Base-by-base conservation (phyloP, 2,329 filamentous ascomycete genomes). In the Monilinia laxa region DNA sequence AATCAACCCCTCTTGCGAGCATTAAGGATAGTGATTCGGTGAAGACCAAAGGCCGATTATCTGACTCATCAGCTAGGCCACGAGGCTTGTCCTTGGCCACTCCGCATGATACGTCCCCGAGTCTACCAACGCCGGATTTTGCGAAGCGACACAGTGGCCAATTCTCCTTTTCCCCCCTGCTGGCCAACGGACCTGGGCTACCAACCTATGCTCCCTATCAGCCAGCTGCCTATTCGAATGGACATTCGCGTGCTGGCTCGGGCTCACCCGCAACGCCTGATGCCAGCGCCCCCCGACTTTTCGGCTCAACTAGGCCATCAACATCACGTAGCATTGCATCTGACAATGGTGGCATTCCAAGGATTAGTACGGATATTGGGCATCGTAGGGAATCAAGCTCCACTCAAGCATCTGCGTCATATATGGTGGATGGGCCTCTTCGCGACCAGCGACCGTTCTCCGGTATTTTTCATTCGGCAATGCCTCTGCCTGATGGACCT, bases 391-490 rank as follows among this genome's bases (percentile, higher is more conserved):
- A 88, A 71, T 87, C 86, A 0, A 83, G 78, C 68, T 85, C 84
- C 16, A 83, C 82, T 5, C 83, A 84, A 73, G 81, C 81, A 70
- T 84, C 84, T 53, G 80, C 78, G 35, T 70, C 79, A 81, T 67
- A 79, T 78, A 64, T 75, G 78, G 49, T 74, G 31, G 73, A 76
- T 68, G 74, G 73, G 3, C 73, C 75, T 35, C 69, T 69, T 53
- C 67, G 64, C 6, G 63, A 71, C n/a, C 52, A 68, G 18, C 68
- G 75, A 35, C 87, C 89, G 53, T 89, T 86, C 73, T 93, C 90
- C 0, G 90, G 89, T 6, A 81, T 96, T 28, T 97, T 97, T 80
- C 91, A 91, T 68, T 96, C 93, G 0, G 93, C 93, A 6, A 85
- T 97, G 76, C 93, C 93, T 1, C 85, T 93, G 80, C 85, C 88